phyloP scores from a whole-genome alignment of 345 rosid genomes.

The Citrus medica region DNA sequence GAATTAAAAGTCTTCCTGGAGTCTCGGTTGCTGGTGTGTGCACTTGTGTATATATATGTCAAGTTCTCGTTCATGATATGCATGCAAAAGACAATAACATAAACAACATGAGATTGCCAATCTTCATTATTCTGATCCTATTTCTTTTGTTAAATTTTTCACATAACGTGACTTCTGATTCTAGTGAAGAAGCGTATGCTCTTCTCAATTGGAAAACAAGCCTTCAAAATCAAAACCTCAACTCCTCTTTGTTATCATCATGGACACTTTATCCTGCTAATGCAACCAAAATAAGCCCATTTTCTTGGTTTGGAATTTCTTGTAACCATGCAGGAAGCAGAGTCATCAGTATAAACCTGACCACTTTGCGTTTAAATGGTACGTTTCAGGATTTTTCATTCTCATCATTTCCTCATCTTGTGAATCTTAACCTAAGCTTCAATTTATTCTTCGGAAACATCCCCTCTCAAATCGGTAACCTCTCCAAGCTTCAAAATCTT shows the following conservation, averaged over 20 bases:
- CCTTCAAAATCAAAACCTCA: background rate
- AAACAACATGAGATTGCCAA: background rate
- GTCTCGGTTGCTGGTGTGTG: too few relatives aligned
- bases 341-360: conserved; percentile 17
- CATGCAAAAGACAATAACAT: background rate
- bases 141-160: background rate
- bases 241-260: background rate
- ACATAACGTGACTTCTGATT: background rate
- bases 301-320: conserved; percentile 23
- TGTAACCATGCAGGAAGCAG: background rate
- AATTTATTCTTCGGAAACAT: conserved; percentile 11
- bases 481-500: conserved; percentile 16
- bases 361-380: conserved; percentile 12
- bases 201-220: background rate
- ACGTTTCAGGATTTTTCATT: conserved; percentile 23
- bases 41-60: background rate
- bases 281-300: background rate
- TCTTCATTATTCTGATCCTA: background rate
- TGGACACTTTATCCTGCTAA: background rate
- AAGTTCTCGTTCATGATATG: background rate
- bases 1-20: too few relatives aligned
- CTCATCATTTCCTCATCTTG: conserved; percentile 22
- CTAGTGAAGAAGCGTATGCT: background rate
- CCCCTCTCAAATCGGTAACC: background rate
- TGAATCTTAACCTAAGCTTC: conserved; percentile 12